Evolutionary conservation across 2,329 filamentous ascomycete genomes (phyloP), one percentile per base, ranked within the genome.

Genomic region (Lasiodiplodia sp.): DNA sequence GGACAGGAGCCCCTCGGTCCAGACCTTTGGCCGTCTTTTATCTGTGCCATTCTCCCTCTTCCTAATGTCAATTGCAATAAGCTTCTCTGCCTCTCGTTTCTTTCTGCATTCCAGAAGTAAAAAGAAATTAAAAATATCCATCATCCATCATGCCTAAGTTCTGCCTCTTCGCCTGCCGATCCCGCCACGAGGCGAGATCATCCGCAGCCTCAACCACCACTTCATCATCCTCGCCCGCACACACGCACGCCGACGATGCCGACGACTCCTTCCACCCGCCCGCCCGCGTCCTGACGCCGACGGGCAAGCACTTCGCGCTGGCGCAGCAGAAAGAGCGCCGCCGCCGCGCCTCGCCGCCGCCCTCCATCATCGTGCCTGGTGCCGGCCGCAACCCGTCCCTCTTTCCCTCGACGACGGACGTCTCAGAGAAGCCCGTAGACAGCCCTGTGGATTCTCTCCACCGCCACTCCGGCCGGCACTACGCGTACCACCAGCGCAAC

Each of bases 141-240:
- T 18, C 8, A 7, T 47, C 40, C 44, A 47, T n/a, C 44, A 47
- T 47, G 44, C 44, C 44, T 10, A 47, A 47, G 44, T 47, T 47
- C 44, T 47, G 44, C 44, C 44, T 47, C 44, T 47, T 47, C 44
- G 44, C 44, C 44, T 47, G 44, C 44, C 44, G 44, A 47, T 47
- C 44, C 44, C 44, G 44, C 18, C 44, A 47, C 44, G 44, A 47
- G 10, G 44, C 44, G 44, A 47, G 44, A n/a, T 47, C 44, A 3
- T 47, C 44, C 6, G 44, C 44, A 11, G 44, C 44, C 44, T 47
- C 44, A n/a, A 47, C 44, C 44, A 21, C 44, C 44, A 47, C 44
- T 2, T 18, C 44, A 8, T 47, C 44, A 21, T 21, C 44, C 8
- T 21, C 44, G 18, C 44, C 44, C 44, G 4, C 44, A 18, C 44